Conservation (phyloP, 495 filamentous ascomycete species). For the Talaromyces liani region DNA sequence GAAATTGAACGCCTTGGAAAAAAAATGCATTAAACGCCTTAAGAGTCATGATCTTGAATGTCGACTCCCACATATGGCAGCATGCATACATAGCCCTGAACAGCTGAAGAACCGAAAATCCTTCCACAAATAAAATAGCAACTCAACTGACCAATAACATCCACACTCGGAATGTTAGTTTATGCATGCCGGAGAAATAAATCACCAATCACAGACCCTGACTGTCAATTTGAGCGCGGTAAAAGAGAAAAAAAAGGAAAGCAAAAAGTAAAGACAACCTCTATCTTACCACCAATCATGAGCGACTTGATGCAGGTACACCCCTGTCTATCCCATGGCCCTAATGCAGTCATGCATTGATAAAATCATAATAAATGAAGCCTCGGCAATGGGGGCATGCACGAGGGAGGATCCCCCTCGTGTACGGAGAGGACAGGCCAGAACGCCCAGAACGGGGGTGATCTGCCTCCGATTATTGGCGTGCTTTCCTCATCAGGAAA, state of each 20-base stretch:
- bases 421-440: not conserved
- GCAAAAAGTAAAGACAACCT: not conserved
- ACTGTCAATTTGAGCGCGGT: not conserved
- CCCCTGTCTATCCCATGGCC: not conserved
- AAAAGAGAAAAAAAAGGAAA: not conserved
- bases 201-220: not conserved
- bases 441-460: not conserved
- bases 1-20: not conserved
- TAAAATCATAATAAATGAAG: not conserved
- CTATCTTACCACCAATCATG: not conserved
- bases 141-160: not conserved
- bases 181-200: not conserved
- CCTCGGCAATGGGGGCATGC: not conserved
- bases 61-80: not conserved
- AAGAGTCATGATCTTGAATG: not conserved
- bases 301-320: constrained; percentile 1
- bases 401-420: not conserved
- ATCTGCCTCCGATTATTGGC: not conserved
- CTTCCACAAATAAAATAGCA: not conserved
- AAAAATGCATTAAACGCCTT: not conserved
- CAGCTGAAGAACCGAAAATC: not conserved
- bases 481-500: not conserved
- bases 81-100: not conserved
- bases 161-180: not conserved
- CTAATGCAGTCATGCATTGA: not conserved